Base-by-base conservation (phyloP, 1,139 yeast genomes). In the Maudiozyma humilis region DNA sequence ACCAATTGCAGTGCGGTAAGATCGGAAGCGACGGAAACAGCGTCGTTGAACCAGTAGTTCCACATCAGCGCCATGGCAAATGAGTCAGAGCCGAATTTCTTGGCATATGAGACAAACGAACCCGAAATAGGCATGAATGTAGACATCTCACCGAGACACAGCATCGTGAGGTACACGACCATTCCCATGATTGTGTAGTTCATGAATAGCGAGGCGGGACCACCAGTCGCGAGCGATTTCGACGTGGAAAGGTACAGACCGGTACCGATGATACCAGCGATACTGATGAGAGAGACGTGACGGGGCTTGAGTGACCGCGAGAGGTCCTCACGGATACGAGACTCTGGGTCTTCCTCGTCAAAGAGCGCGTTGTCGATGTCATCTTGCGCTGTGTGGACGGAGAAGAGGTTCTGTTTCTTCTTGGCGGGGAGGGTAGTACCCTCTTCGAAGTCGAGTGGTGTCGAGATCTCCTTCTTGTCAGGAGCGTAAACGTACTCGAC, bases 21-120 rank as follows among this genome's bases (percentile, higher is more conserved):
- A 53, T 79, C 85, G 43, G 76, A 68, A 1, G 83, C 83, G 2
- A 77, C 78, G 1, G 79, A 72, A 19, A 77, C 72, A 5, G 80
- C 81, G 59, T 78, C 82, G 52, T 78, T 77, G 56, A 77, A 72
- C 82, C 82, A 78, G 60, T 79, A 79, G 58, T 79, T 78, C 61
- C 73, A 66, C 53, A 77, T 68, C 38, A 78, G 68, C 3, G 85
- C 80, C 59, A 79, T 78, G 0, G 83, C 84, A 49, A 78, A 69
- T 12, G 82, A 72, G 13, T 76, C 80, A 49, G 76, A 72, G 8
- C 81, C 82, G 56, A 77, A 80, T 43, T 82, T 68, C 44, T 69
- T 73, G 4, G 83, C 79, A 49, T 74, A 76, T 1, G 77, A 66
- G 33, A 79, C 71, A 57, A 81, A 81, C 1, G 82, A 76, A 6